Conservation (phyloP, 495 filamentous ascomycete species). For the Lichina pygmaea region DNA sequence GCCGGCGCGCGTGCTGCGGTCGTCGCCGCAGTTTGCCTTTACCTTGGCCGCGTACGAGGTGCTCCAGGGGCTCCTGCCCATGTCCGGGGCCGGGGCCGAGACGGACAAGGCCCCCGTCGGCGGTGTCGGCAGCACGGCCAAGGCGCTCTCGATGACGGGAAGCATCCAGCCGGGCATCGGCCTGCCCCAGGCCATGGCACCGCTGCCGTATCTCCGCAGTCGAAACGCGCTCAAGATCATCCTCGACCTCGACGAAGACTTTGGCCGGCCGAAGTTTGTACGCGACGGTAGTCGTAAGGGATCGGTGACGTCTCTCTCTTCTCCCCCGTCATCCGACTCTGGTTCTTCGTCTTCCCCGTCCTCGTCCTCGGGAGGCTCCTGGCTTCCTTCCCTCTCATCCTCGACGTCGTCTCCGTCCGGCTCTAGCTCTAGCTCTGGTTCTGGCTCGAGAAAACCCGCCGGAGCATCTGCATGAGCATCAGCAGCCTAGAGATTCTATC, state of each 20-base stretch:
- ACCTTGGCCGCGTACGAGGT: slow-evolving; percentile 88
- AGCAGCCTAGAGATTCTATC: neutral
- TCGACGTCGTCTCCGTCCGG: neutral
- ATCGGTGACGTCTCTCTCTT: neutral
- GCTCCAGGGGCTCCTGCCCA: slow-evolving; percentile 56
- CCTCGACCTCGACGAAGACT: slow-evolving; percentile 76
- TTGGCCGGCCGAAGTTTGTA: slow-evolving; percentile 40
- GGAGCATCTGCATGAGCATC: neutral
- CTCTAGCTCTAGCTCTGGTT: neutral
- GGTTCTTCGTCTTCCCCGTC: neutral
- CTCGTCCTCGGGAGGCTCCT: neutral
- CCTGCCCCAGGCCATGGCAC: slow-evolving; percentile 27
- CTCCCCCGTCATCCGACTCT: neutral
- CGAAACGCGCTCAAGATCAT: slow-evolving; percentile 93
- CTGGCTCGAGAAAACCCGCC: neutral
- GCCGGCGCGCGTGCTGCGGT: slow-evolving; percentile 76
- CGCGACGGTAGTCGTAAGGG: neutral
- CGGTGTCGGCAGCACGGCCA: slow-evolving; percentile 5
- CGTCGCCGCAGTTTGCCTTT: slow-evolving; percentile 92
- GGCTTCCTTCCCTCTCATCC: neutral
- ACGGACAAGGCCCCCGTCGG: slow-evolving; percentile 20
- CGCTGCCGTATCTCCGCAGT: slow-evolving; percentile 61
- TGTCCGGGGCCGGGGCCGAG: slow-evolving; percentile 10
- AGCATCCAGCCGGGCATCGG: slow-evolving; percentile 24
- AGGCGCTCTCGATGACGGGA: neutral